A percentile compares a stretch with the other conserved stretches of the same genome.
phyloP scores from a whole-genome alignment of 768 basidiomycete genomes.

The Russula compacta region DNA sequence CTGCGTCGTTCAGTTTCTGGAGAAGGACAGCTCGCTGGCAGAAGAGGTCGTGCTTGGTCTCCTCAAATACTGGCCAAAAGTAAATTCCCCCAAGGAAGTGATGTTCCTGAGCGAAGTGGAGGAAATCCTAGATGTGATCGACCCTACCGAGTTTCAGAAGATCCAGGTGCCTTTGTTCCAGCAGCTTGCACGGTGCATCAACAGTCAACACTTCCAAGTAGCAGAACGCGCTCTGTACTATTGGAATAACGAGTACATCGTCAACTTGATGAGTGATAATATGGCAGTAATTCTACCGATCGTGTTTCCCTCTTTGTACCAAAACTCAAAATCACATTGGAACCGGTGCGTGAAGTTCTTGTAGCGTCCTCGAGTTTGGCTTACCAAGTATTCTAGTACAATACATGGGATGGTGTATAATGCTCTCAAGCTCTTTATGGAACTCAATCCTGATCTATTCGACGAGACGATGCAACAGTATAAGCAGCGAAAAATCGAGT shows the following conservation, averaged over 20 bases:
- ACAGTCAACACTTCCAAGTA: slow-evolving; percentile 99
- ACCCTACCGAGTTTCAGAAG: slow-evolving; percentile 93
- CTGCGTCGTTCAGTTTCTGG: slow-evolving; percentile 97
- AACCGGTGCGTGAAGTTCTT: slow-evolving; percentile 62
- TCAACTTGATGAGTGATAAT: slow-evolving; percentile 98
- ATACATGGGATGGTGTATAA: slow-evolving; percentile 99
- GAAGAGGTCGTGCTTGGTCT: slow-evolving; percentile 95
- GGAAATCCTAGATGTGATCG: slow-evolving; percentile 96
- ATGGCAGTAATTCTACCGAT: slow-evolving; percentile 82
- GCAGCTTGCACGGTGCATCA: slow-evolving; percentile 94
- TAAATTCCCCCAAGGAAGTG: slow-evolving; percentile 98
- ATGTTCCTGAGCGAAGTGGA: slow-evolving; percentile 99
- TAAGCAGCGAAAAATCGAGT: slow-evolving; percentile 82
- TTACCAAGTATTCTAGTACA: slow-evolving; percentile 46
- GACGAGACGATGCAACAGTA: slow-evolving; percentile 91
- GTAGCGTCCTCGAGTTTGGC: background rate
- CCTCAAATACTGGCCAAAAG: slow-evolving; percentile 98
- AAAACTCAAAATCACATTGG: slow-evolving; percentile 97
- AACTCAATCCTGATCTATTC: slow-evolving; percentile 94
- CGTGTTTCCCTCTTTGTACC: slow-evolving; percentile 93
- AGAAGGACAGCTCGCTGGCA: slow-evolving; percentile 87
- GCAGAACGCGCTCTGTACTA: slow-evolving; percentile 94
- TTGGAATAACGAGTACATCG: slow-evolving; percentile 99
- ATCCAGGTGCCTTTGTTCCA: slow-evolving; percentile 88
- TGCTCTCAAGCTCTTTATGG: slow-evolving; percentile 97